A percentile compares a stretch with the other conserved stretches of the same genome.
Evolutionary conservation across 2,329 filamentous ascomycete genomes (phyloP).

Genomic region (Ramichloridium luteum): DNA sequence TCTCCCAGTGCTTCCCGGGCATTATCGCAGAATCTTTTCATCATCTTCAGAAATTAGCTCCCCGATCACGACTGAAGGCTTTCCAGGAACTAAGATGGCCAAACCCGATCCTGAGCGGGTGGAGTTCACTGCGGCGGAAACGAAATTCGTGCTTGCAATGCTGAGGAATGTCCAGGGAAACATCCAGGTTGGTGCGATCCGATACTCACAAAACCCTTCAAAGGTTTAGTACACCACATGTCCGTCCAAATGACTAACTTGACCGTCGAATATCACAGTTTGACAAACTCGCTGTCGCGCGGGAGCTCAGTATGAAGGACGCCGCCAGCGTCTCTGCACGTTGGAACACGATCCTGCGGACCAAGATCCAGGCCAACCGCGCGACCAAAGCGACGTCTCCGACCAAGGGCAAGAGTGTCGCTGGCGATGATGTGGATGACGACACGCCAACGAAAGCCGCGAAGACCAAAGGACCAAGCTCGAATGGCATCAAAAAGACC

Average conservation of each 20-base stretch:
- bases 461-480: no score
- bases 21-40: no score
- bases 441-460: no score
- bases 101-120: background rate
- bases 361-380: background rate
- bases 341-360: background rate
- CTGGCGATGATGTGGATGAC: no score
- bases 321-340: background rate
- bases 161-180: background rate
- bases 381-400: background rate
- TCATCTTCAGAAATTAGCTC: no score
- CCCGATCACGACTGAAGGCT: background rate
- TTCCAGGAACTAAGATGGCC: background rate
- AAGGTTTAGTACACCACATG: no score
- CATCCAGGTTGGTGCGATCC: background rate
- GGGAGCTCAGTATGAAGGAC: slow-evolving; percentile 1
- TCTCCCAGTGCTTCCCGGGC: no score
- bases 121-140: background rate
- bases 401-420: background rate
- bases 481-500: no score
- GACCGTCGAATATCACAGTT: no score
- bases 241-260: no score
- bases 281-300: background rate
- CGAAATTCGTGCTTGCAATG: background rate
- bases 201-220: no score